Evolutionary conservation across 2,329 filamentous ascomycete genomes (phyloP).

Genomic region (Nannizziopsis arthrosporioides): DNA sequence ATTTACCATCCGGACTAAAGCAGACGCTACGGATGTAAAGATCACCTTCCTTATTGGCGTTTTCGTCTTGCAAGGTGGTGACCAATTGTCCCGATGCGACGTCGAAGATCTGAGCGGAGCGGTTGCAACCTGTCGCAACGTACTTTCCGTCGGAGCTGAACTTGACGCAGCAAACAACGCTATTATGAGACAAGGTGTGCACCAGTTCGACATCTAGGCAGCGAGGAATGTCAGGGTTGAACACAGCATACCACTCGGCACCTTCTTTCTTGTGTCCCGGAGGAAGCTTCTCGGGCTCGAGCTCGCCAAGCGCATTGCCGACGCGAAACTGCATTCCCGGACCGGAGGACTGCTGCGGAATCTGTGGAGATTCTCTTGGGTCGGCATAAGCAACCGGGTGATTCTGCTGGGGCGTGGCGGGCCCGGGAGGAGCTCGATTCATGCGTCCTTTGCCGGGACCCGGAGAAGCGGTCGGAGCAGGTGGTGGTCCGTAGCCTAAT

Average conservation of each 20-base stretch:
- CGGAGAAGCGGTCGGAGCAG: conserved; percentile 74
- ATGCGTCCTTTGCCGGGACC: conserved; percentile 66
- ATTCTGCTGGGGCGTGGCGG: conserved; percentile 85
- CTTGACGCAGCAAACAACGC: conserved; percentile 93
- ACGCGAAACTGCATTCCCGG: conserved; percentile 42
- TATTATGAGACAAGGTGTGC: conserved; percentile 85
- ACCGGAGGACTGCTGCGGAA: conserved; percentile 64
- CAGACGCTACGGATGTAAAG: conserved; percentile 96
- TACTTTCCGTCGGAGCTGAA: conserved; percentile 95
- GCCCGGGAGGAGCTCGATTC: conserved; percentile 50
- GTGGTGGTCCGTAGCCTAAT: conserved; percentile 65
- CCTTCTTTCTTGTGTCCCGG: conserved; percentile 80
- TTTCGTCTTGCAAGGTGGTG: conserved; percentile 79
- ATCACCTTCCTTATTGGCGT: conserved; percentile 76
- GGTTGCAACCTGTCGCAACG: conserved; percentile 91
- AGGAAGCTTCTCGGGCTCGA: conserved; percentile 76
- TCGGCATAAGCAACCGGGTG: conserved; percentile 78
- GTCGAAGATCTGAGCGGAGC: conserved; percentile 98
- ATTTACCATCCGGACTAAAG: conserved; percentile 93
- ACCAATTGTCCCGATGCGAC: conserved; percentile 78
- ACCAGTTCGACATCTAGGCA: conserved; percentile 87
- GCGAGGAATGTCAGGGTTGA: conserved; percentile 83
- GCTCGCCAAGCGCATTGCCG: conserved; percentile 66
- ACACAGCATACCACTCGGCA: conserved; percentile 90
- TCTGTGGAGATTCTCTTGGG: conserved; percentile 69